A percentile compares a stretch with the other conserved stretches of the same genome.
Evolutionary conservation across 2,329 filamentous ascomycete species (phyloP).

Genomic region (Albophoma yamanashiensis): DNA sequence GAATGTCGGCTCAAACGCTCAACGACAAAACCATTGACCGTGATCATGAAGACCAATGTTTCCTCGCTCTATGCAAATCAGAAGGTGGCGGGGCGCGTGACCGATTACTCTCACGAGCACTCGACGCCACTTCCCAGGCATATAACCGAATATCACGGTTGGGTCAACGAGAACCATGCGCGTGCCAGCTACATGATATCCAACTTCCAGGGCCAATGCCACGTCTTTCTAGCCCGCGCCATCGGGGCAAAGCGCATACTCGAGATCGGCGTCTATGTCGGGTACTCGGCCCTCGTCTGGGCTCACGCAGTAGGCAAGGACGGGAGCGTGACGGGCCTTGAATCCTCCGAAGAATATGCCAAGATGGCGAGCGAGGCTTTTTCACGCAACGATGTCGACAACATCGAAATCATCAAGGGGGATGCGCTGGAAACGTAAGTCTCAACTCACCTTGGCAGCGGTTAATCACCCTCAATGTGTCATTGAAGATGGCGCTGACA

Average conservation of each 20-base stretch:
- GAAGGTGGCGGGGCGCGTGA: slow-evolving; percentile 21
- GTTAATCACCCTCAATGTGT: not conserved
- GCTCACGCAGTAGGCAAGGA: slow-evolving; percentile 25
- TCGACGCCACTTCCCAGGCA: slow-evolving; percentile 22
- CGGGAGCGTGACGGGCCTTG: slow-evolving; percentile 22
- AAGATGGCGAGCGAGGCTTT: slow-evolving; percentile 23
- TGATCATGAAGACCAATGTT: slow-evolving; percentile 17
- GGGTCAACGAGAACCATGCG: slow-evolving; percentile 10
- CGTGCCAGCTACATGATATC: slow-evolving; percentile 22
- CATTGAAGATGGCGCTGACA: not conserved
- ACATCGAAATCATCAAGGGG: slow-evolving; percentile 30
- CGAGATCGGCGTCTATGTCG: slow-evolving; percentile 30
- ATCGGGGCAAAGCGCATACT: slow-evolving; percentile 28
- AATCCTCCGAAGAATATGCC: slow-evolving; percentile 30
- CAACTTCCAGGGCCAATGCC: slow-evolving; percentile 19
- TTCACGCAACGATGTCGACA: slow-evolving; percentile 23
- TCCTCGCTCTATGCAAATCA: slow-evolving; percentile 25
- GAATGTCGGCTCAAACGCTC: not conserved
- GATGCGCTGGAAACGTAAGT: slow-evolving; percentile 31
- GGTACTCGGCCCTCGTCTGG: slow-evolving; percentile 31
- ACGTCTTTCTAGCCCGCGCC: slow-evolving; percentile 23
- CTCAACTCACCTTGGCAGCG: not conserved
- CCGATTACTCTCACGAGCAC: slow-evolving; percentile 23
- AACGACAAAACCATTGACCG: not conserved
- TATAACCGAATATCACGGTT: slow-evolving; percentile 25